A percentile compares a stretch with the other conserved stretches of the same genome.
Conservation (phyloP, 805 yeast genomes). For the Suhomyces pyralidae region DNA sequence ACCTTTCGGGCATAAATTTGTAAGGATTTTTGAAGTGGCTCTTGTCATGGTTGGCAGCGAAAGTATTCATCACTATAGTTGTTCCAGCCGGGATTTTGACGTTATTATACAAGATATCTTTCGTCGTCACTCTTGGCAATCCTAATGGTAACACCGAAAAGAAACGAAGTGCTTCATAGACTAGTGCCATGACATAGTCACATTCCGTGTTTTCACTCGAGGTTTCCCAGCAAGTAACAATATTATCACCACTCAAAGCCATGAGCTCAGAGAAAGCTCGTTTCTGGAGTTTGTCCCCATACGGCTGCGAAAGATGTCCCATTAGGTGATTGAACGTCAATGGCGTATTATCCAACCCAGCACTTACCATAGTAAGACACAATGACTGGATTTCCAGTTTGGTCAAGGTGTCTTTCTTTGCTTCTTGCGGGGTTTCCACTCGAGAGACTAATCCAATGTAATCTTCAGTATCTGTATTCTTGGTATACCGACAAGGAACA, state of each 20-base stretch:
- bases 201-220: slow-evolving; percentile 32
- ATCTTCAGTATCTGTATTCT: not conserved
- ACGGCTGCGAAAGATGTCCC: slow-evolving; percentile 53
- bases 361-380: slow-evolving; percentile 74
- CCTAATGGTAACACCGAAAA: slow-evolving; percentile 67
- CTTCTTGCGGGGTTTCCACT: not conserved
- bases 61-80: slow-evolving; percentile 60
- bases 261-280: slow-evolving; percentile 43
- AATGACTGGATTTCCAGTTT: slow-evolving; percentile 49
- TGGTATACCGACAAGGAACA: not conserved
- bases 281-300: slow-evolving; percentile 40
- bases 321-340: slow-evolving; percentile 58
- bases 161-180: slow-evolving; percentile 59
- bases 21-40: slow-evolving; percentile 41
- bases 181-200: slow-evolving; percentile 52
- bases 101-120: slow-evolving; percentile 39
- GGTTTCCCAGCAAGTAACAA: slow-evolving; percentile 33
- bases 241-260: slow-evolving; percentile 25
- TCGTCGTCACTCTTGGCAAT: slow-evolving; percentile 61
- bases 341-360: slow-evolving; percentile 73
- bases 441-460: not conserved
- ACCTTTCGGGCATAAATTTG: slow-evolving; percentile 52
- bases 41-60: slow-evolving; percentile 67
- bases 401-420: not conserved
- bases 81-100: slow-evolving; percentile 54